Conservation (phyloP, 2,329 filamentous ascomycete species). For the Penicillium griseofulvum region DNA sequence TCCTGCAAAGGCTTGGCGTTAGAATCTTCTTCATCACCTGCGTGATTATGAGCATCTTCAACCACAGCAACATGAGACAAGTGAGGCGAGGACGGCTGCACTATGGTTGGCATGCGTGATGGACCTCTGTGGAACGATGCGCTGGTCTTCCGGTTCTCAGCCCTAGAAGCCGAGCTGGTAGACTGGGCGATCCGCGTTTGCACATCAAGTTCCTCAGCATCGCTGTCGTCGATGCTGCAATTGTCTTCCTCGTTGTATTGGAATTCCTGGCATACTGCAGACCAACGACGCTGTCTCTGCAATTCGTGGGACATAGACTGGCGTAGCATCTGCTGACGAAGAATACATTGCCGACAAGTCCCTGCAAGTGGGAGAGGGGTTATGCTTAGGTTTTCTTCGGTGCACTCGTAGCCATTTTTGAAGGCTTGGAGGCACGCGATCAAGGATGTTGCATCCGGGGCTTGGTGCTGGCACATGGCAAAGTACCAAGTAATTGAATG, state of each 20-base stretch:
- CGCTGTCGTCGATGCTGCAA: background rate
- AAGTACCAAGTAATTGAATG: slow-evolving; percentile 25
- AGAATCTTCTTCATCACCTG: background rate
- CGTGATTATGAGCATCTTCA: background rate
- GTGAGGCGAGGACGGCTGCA: background rate
- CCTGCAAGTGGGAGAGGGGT: slow-evolving; percentile 15
- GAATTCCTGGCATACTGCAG: background rate
- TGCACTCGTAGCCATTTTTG: slow-evolving; percentile 17
- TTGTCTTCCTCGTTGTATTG: background rate
- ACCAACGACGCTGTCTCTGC: background rate
- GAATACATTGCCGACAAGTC: slow-evolving; percentile 7
- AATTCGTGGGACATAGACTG: background rate
- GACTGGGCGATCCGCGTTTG: background rate
- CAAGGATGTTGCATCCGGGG: slow-evolving; percentile 3
- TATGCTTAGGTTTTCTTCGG: background rate
- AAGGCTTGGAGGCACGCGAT: slow-evolving; percentile 20
- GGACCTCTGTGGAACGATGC: background rate
- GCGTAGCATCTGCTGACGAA: background rate
- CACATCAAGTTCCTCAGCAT: background rate
- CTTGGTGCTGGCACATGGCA: slow-evolving; percentile 22
- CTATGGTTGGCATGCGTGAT: background rate
- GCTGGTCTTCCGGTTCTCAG: background rate
- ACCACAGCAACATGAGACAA: background rate
- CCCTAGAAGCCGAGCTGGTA: background rate
- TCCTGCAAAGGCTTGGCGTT: background rate